Evolutionary conservation across 768 basidiomycete genomes (phyloP), one percentile per base, ranked within the genome.

Genomic region (Rhodotorula kratochvilovae): DNA sequence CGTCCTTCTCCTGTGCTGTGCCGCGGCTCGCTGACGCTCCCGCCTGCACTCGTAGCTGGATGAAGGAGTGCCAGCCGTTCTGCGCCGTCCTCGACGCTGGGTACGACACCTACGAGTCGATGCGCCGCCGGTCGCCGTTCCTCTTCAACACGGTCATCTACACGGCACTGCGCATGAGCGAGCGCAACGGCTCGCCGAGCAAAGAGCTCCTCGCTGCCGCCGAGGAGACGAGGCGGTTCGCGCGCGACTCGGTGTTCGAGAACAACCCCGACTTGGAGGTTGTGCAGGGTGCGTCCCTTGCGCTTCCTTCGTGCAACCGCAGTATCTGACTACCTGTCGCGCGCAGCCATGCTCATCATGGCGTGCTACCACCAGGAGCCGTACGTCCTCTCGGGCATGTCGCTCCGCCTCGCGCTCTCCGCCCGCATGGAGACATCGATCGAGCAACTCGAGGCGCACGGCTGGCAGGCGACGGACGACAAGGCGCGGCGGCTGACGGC

Each of bases 141-240:
- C 36, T 66, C 8, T 51, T 59, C 57, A 66, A 66, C 48, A 46
- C 35, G 19, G 48, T 66, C 43, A 16, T 59, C n/a, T 58, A 58
- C 48, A 59, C 65, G 15, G 57, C 65, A 4, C 35, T 66, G 10
- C 27, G 65, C 3, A 57, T 57, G 46, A 36, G n/a, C 8, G 65
- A 51, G 23, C 35, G 57, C 21, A 39, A 42, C 48, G 46, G 36
- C 16, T 35, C 67, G 35, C 67, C 61, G n/a, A 36, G 33, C 3
- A 62, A 68, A 39, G 56, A 57, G 48, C 67, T 68, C 15, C 7
- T 57, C 8, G 67, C 61, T 6, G 67, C 61, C 2, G 61, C 67
- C 15, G 67, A 68, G 43, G 61, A 68, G 67, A 68, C 67, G 54
- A 43, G 61, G 16, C 35, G 55, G 48, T 62, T 63, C 43, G 67